Evolutionary conservation across 2,329 filamentous ascomycete genomes (phyloP).

Genomic region (Cytospora paraplurivora): DNA sequence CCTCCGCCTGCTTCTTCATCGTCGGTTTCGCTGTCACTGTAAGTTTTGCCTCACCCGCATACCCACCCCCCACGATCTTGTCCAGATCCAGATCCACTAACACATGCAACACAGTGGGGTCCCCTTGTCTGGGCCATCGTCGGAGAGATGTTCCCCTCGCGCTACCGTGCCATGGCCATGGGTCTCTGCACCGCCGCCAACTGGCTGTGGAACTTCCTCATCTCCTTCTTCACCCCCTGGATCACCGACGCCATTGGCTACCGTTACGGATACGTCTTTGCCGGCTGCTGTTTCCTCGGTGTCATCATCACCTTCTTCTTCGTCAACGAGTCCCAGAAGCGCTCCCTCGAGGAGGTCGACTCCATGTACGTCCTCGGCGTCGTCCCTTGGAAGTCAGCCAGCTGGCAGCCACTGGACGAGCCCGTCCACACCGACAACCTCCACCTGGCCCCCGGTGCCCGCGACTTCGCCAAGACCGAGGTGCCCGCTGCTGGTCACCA

Average conservation of each 20-base stretch:
- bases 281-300: conserved; percentile 60
- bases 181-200: conserved; percentile 46
- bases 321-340: conserved; percentile 63
- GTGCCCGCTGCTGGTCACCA: conserved; percentile 24
- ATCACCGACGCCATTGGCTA: conserved; percentile 64
- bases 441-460: conserved; percentile 26
- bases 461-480: conserved; percentile 24
- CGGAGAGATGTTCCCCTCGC: conserved; percentile 51
- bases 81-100: conserved; percentile 16
- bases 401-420: conserved; percentile 42
- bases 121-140: conserved; percentile 70
- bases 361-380: conserved; percentile 63
- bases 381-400: conserved; percentile 56
- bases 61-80: not conserved
- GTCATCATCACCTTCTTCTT: conserved; percentile 66
- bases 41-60: conserved; percentile 15
- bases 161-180: conserved; percentile 29
- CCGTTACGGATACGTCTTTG: conserved; percentile 66
- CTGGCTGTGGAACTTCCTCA: conserved; percentile 65
- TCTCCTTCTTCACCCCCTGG: conserved; percentile 68
- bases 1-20: conserved; percentile 74
- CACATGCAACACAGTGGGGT: conserved; percentile 58
- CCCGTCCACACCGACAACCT: conserved; percentile 26
- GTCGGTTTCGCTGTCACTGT: conserved; percentile 60
- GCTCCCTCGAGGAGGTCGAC: conserved; percentile 68